phyloP scores from a whole-genome alignment of 2,329 filamentous ascomycete genomes.

The Sporothrix schenckii region DNA sequence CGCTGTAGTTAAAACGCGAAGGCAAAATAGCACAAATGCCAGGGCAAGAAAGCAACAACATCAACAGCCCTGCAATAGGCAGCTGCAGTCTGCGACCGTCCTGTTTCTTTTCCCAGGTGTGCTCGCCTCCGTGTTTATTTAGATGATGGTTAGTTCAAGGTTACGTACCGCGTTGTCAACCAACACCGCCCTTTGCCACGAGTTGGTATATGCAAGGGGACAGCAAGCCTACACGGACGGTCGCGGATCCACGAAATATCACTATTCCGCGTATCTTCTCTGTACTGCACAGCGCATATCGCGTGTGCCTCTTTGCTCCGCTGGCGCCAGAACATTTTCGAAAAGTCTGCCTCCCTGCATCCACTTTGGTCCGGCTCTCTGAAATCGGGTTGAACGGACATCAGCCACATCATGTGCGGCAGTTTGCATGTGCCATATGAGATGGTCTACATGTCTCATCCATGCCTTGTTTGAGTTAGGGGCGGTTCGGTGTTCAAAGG shows the following conservation, averaged over 20 bases:
- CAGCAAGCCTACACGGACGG: background rate
- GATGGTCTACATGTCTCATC: slow-evolving; percentile 15
- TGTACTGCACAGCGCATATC: background rate
- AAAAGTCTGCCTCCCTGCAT: background rate
- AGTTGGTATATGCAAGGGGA: background rate
- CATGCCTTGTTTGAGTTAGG: background rate
- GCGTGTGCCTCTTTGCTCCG: background rate
- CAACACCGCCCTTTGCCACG: background rate
- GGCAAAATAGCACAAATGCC: background rate
- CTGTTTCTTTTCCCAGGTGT: background rate
- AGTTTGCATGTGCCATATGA: background rate
- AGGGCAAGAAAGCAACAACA: background rate
- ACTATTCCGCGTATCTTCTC: background rate
- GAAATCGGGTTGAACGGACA: background rate
- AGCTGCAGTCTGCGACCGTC: background rate
- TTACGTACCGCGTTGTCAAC: background rate
- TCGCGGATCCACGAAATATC: slow-evolving; percentile 5
- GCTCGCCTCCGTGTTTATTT: background rate
- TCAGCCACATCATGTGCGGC: background rate
- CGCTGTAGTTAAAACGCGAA: background rate
- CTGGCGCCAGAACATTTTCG: background rate
- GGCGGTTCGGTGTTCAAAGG: background rate
- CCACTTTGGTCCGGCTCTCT: background rate
- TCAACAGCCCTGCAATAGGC: background rate
- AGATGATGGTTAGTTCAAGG: background rate